A percentile compares a stretch with the other conserved stretches of the same genome.
Evolutionary conservation across 441 rosid genomes (phyloP).

Genomic region (Croton setiger): DNA sequence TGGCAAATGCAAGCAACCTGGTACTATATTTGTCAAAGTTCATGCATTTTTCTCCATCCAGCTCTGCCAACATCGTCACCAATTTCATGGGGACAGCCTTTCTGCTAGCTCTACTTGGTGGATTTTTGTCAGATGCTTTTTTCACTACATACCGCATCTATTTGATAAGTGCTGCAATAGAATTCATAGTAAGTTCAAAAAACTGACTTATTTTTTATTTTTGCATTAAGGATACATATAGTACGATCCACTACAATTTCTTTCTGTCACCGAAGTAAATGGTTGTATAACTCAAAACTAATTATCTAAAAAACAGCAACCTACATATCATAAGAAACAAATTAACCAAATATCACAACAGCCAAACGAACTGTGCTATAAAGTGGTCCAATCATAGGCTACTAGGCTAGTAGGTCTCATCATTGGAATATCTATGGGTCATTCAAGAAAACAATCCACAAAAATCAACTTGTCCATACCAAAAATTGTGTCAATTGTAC

Average conservation of each 20-base stretch:
- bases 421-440: conserved; percentile 10
- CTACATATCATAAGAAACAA: not conserved
- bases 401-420: conserved; percentile 3
- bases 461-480: conserved; percentile 9
- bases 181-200: conserved; percentile 48
- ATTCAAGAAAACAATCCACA: conserved; percentile 12
- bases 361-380: not conserved
- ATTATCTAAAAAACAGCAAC: not conserved
- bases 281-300: not conserved
- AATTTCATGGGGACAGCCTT: conserved; percentile 89
- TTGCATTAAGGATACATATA: not conserved
- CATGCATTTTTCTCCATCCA: conserved; percentile 72
- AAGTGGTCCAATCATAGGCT: conserved; percentile 13
- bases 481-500: conserved; percentile 15
- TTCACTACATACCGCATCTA: conserved; percentile 64
- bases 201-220: not conserved
- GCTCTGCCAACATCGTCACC: conserved; percentile 72
- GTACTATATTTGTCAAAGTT: conserved; percentile 67
- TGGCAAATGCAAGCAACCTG: conserved; percentile 85
- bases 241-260: not conserved
- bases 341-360: not conserved
- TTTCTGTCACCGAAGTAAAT: not conserved
- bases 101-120: conserved; percentile 78
- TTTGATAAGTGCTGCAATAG: conserved; percentile 61
- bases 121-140: conserved; percentile 70